Conservation (phyloP, 768 basidiomycete species). For the Phylloporus rhodoxanthus region DNA sequence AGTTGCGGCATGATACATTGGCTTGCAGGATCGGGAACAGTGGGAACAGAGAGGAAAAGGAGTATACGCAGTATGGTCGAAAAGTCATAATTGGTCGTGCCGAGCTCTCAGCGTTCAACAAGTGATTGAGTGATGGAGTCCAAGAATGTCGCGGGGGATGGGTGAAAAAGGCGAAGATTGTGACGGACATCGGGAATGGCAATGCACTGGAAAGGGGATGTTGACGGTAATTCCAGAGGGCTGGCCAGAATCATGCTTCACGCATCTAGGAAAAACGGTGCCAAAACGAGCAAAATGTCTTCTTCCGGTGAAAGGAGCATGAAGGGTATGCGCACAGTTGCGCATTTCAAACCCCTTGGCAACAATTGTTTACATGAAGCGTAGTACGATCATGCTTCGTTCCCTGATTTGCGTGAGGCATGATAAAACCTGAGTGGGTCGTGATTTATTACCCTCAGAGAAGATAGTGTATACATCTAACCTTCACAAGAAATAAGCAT, state of each 20-base stretch:
- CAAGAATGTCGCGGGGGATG: too few relatives aligned
- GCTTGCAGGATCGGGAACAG: neutral
- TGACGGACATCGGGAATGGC: neutral
- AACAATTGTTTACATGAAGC: neutral
- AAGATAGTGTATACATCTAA: neutral
- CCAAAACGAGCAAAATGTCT: neutral
- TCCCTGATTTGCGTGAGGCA: neutral
- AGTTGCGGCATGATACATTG: neutral
- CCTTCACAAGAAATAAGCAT: neutral
- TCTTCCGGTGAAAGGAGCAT: neutral
- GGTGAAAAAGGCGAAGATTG: neutral
- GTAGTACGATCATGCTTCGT: neutral
- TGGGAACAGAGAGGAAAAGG: neutral
- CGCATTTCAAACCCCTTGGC: neutral
- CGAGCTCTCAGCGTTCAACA: neutral
- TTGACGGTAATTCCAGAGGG: too few relatives aligned
- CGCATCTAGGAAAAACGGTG: too few relatives aligned
- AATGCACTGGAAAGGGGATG: neutral
- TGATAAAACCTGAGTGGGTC: neutral
- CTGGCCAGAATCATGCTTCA: too few relatives aligned
- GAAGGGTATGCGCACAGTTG: neutral
- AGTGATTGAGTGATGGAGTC: neutral
- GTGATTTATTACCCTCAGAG: neutral
- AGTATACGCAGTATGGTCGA: neutral
- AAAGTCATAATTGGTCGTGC: neutral